Conservation (phyloP, 352 stramenopile species). For the Phytophthora cajani region DNA sequence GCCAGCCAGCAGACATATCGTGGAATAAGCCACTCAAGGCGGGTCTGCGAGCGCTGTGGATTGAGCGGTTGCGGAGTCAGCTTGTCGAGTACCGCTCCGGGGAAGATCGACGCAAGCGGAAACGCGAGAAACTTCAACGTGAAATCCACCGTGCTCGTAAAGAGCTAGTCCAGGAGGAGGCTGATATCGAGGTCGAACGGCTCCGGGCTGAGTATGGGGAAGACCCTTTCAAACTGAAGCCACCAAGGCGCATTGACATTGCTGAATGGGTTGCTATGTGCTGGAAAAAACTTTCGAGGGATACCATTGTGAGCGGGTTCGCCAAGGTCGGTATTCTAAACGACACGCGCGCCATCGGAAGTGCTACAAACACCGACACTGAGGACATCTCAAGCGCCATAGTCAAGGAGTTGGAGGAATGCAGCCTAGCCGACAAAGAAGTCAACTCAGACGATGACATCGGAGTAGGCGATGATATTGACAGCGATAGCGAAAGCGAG, state of each 20-base stretch:
- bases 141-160: neutral
- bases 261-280: neutral
- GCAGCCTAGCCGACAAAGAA: neutral
- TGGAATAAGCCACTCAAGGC: neutral
- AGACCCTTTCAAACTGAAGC: neutral
- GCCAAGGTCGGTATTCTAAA: neutral
- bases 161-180: neutral
- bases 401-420: neutral
- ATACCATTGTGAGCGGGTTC: neutral
- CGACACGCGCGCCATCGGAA: neutral
- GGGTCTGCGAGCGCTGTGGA: neutral
- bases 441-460: neutral
- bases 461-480: no score
- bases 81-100: neutral
- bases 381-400: neutral
- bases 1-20: neutral
- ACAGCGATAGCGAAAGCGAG: no score
- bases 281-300: neutral
- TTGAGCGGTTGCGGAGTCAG: no score
- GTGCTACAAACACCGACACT: neutral
- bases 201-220: neutral
- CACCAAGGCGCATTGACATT: neutral
- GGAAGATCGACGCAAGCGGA: neutral
- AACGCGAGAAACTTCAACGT: neutral
- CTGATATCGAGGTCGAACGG: neutral